Evolutionary conservation across 352 stramenopile genomes (phyloP), one percentile per base, ranked within the genome.

Genomic region (Pythium grandisporangium): DNA sequence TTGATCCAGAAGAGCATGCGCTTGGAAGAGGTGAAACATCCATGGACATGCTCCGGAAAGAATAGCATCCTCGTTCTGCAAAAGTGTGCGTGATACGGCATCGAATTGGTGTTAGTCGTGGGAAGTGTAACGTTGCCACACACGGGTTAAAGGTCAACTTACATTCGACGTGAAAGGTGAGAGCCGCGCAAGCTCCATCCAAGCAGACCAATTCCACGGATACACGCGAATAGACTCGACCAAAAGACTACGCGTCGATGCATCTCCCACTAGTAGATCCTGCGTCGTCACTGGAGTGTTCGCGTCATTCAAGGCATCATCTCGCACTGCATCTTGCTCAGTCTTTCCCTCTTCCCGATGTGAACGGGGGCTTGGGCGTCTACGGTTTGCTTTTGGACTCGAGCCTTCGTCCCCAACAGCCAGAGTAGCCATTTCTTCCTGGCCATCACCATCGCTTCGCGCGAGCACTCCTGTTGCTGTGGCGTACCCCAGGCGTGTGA

Each of bases 141-240:
- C 42, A n/a, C n/a, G n/a, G n/a, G n/a, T n/a, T n/a, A n/a, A n/a
- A n/a, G n/a, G n/a, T n/a, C n/a, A n/a, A n/a, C n/a, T 20, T 44
- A 65, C 51, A 19, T 42, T 59, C 17, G 61, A 80, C 24, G 58
- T 89, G 43, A 84, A 85, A 17, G 67, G 68, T 20, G 70, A 85
- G 36, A 82, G 61, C 23, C 63, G 45, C 19, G 74, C 84, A 3
- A 98, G 66, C 58, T 98, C 95, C 56, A 98, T 91, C 95, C 95
- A 99, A 10, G 94, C 94, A 26, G 90, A 98, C 95, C 95, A 99
- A 66, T 98, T 98, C 67, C 67, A 93, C 13, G 80, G 80, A 42
- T 82, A 90, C 8, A 55, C 48, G 10, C 61, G 63, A 37, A 93
- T 83, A 2, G 79, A 86, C 42, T 78, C 72, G 30, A 85, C 37